Conservation (phyloP, 2,329 filamentous ascomycete species). For the Penicillium sclerotigenum region DNA sequence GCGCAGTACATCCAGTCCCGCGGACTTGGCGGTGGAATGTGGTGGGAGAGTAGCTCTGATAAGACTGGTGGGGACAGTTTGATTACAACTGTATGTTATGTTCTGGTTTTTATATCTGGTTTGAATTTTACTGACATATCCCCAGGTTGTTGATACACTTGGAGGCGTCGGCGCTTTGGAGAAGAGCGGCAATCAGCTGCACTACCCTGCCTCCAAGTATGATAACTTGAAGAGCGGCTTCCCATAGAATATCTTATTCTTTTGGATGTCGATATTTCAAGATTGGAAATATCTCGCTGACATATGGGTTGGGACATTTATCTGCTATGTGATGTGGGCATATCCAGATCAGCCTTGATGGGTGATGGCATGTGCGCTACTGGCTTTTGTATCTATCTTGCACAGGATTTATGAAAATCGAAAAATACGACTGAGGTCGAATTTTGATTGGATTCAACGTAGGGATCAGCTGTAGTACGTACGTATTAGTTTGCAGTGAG, state of each 20-base stretch:
- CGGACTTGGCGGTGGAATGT: conserved; percentile 86
- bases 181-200: conserved; percentile 46
- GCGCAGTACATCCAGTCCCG: conserved; percentile 65
- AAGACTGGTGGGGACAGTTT: conserved; percentile 62
- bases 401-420: neutral
- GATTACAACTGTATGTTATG: conserved; percentile 52
- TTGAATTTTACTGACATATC: neutral
- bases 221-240: conserved; percentile 47
- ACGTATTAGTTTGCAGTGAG: neutral
- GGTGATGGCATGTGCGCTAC: neutral
- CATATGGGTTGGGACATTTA: neutral
- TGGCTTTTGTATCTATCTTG: neutral
- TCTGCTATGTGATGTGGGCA: neutral
- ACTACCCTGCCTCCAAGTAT: conserved; percentile 53
- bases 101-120: neutral
- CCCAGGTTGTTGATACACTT: conserved; percentile 32
- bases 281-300: neutral
- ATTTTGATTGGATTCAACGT: neutral
- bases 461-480: neutral
- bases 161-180: conserved; percentile 44
- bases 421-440: neutral
- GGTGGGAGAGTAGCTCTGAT: conserved; percentile 88
- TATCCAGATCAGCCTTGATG: conserved; percentile 1
- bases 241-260: neutral
- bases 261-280: neutral